These are phyloP conservation scores for Polychaeton citri DNA, from an alignment of 2,329 filamentous ascomycete species.

Conservation along the genomic window DNA sequence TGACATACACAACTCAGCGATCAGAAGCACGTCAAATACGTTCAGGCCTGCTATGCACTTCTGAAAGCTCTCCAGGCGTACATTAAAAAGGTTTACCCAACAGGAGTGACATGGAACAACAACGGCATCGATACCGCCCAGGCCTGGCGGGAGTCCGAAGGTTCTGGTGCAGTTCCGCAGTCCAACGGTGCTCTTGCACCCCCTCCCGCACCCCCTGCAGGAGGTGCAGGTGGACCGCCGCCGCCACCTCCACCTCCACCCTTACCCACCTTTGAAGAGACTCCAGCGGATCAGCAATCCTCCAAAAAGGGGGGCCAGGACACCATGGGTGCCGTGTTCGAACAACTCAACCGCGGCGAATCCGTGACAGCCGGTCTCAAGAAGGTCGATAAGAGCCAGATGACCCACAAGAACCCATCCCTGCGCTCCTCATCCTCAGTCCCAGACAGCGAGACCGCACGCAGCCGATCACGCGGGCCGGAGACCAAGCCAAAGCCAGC, in stretches of 20 bases:
- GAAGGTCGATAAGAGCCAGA: constrained; percentile 88
- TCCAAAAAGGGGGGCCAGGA: constrained; percentile 28
- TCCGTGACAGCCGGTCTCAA: constrained; percentile 77
- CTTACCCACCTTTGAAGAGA: constrained; percentile 21
- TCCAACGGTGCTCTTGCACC: constrained; percentile 23
- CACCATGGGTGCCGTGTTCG: constrained; percentile 80
- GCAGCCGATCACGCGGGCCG: constrained; percentile 75
- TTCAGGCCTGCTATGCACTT: constrained; percentile 82
- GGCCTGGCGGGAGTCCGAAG: constrained; percentile 46
- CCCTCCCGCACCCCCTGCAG: constrained; percentile 39
- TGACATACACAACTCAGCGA: constrained; percentile 44
- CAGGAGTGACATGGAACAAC: constrained; percentile 77
- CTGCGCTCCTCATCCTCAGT: constrained; percentile 60
- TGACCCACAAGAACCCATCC: constrained; percentile 97
- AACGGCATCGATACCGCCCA: constrained; percentile 61
- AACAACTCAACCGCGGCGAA: constrained; percentile 77
- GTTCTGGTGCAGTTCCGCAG: constrained; percentile 16
- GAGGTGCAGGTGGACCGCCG: constrained; percentile 39
- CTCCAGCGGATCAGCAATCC: constrained; percentile 35
- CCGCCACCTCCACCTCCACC: constrained; percentile 58
- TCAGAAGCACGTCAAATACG: constrained; percentile 69
- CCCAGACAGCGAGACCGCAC: constrained; percentile 44
- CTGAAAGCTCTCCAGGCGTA: constrained; percentile 76
- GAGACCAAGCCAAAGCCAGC: constrained; percentile 49
- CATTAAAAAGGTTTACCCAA: constrained; percentile 68